phyloP scores from a whole-genome alignment of 805 yeast species.

The Pichia californica region DNA sequence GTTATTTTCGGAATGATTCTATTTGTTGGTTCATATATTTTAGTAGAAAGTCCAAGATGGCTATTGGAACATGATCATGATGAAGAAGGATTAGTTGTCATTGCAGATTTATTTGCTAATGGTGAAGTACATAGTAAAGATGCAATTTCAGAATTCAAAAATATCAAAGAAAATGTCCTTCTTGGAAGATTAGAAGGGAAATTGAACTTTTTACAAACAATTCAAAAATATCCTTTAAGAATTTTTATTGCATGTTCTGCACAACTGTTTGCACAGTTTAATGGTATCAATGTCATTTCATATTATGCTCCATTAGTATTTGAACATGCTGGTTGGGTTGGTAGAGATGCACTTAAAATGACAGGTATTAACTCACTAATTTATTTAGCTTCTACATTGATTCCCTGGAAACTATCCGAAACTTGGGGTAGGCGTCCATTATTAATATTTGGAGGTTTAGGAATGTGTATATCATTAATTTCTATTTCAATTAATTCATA shows the following conservation, averaged over 20 bases:
- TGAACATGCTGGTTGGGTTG: constrained; percentile 93
- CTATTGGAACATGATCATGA: constrained; percentile 74
- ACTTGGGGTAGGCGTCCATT: constrained; percentile 90
- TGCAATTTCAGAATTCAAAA: constrained; percentile 69
- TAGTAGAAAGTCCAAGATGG: constrained; percentile 91
- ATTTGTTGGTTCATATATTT: constrained; percentile 65
- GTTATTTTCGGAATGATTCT: constrained; percentile 62
- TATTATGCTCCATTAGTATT: constrained; percentile 92
- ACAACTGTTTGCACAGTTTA: constrained; percentile 87
- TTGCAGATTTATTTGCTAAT: constrained; percentile 74
- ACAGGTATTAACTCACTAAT: constrained; percentile 71
- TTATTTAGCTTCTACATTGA: constrained; percentile 57
- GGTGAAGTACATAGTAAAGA: constrained; percentile 65
- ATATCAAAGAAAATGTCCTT: constrained; percentile 75
- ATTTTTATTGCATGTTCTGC: constrained; percentile 85
- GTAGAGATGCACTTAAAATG: constrained; percentile 82
- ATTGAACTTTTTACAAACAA: constrained; percentile 66
- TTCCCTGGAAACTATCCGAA: constrained; percentile 90
- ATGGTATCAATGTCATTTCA: constrained; percentile 88
- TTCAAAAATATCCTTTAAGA: constrained; percentile 67
- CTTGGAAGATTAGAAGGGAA: constrained; percentile 78
- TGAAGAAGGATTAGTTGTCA: constrained; percentile 76
- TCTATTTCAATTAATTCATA: constrained; percentile 64
- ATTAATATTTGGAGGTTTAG: constrained; percentile 66
- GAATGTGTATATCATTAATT: constrained; percentile 69